These are phyloP conservation scores for Scleromitrula shiraiana DNA, from an alignment of 2,329 filamentous ascomycete genomes.

Conservation along the genomic window DNA sequence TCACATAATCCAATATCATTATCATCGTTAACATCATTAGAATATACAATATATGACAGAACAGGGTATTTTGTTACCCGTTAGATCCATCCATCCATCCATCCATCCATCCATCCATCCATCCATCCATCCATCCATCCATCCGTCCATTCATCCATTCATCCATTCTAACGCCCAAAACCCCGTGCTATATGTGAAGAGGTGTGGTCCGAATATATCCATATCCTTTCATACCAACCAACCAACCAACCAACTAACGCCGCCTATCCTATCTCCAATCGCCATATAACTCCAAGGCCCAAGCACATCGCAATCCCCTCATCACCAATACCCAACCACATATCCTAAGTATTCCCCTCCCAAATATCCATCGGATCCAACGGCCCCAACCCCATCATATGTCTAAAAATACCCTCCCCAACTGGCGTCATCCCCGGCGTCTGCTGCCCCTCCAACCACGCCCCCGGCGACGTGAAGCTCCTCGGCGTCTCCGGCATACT, in stretches of 20 bases:
- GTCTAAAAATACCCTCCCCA: constrained; percentile 48
- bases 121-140: background rate
- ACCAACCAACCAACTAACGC: background rate
- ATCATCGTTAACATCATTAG: no score
- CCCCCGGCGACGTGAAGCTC: constrained; percentile 36
- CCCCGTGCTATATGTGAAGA: no score
- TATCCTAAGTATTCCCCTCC: constrained; percentile 16
- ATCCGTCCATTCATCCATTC: background rate
- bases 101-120: background rate
- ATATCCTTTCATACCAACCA: background rate
- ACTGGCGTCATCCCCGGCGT: constrained; percentile 44
- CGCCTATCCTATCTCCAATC: no score
- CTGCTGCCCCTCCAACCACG: constrained; percentile 34
- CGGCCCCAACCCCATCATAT: constrained; percentile 48
- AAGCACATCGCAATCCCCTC: background rate
- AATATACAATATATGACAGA: no score
- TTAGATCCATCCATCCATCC: no score
- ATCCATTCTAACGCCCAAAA: background rate
- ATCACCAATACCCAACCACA: background rate
- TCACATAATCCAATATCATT: no score
- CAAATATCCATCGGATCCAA: constrained; percentile 42
- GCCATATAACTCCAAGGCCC: background rate
- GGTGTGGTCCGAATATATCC: background rate
- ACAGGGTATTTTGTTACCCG: no score
- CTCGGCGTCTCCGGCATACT: constrained; percentile 33